Conservation (phyloP, 2,329 filamentous ascomycete species). For the Trichocomaceae sp. region DNA sequence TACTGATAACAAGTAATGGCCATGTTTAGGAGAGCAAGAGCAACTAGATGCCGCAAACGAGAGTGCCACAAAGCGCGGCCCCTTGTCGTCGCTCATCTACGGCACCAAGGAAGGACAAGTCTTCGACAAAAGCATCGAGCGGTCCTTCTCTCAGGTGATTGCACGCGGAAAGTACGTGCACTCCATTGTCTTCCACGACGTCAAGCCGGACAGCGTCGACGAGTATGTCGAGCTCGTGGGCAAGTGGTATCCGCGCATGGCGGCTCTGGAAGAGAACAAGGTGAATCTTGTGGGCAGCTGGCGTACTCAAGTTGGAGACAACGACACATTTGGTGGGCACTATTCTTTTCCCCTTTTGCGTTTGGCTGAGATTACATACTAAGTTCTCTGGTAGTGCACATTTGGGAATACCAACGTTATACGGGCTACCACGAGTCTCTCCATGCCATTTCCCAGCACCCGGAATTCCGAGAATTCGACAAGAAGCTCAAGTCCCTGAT, state of each 20-base stretch:
- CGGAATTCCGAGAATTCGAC: constrained; percentile 79
- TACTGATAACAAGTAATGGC: neutral
- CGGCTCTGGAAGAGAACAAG: constrained; percentile 76
- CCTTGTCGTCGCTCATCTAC: constrained; percentile 85
- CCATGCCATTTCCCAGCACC: constrained; percentile 73
- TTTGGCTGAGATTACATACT: neutral
- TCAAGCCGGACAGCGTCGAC: constrained; percentile 90
- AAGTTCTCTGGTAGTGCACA: constrained; percentile 64
- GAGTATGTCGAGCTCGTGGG: constrained; percentile 89
- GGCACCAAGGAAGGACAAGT: constrained; percentile 92
- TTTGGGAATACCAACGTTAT: constrained; percentile 99
- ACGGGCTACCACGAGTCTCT: constrained; percentile 90
- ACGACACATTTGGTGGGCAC: constrained; percentile 81
- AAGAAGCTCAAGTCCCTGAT: constrained; percentile 79
- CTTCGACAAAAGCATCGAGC: constrained; percentile 90
- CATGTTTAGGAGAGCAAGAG: constrained; percentile 49
- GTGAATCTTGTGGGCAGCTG: constrained; percentile 96
- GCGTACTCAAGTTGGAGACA: constrained; percentile 95
- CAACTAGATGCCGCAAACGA: constrained; percentile 51
- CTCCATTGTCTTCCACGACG: constrained; percentile 92
- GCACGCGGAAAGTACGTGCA: constrained; percentile 97
- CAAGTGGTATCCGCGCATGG: constrained; percentile 87
- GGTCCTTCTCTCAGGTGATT: constrained; percentile 89
- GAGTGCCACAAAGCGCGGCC: constrained; percentile 60
- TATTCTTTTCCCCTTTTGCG: neutral